Conservation (phyloP, 1,139 yeast genomes). For the Taphrina pruni region DNA sequence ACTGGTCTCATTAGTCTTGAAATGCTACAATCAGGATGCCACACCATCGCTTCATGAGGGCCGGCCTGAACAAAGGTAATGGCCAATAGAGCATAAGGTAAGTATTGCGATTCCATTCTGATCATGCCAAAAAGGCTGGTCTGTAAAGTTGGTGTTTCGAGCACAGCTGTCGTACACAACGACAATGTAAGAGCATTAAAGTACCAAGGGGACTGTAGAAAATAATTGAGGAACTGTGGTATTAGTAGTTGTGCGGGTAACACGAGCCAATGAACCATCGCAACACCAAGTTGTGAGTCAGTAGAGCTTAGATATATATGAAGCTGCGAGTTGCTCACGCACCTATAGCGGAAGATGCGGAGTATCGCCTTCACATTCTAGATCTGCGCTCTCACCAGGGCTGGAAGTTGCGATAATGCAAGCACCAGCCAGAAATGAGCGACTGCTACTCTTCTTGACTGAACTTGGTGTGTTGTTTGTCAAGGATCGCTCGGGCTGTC, state of each 20-base stretch:
- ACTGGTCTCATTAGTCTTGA: background rate
- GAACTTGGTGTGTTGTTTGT: no score
- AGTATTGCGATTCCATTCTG: conserved; percentile 50
- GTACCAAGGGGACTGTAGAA: conserved; percentile 16
- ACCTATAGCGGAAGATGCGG: conserved; percentile 45
- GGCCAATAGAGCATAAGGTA: conserved; percentile 51
- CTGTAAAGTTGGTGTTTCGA: conserved; percentile 48
- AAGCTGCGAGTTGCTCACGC: conserved; percentile 47
- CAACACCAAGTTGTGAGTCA: conserved; percentile 25
- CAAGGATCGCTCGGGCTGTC: no score
- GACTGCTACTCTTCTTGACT: conserved; percentile 6
- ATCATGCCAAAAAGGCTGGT: conserved; percentile 50
- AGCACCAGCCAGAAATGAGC: conserved; percentile 40
- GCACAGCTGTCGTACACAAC: conserved; percentile 47
- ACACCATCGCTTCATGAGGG: conserved; percentile 33
- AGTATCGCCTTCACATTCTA: conserved; percentile 49
- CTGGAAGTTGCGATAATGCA: conserved; percentile 47
- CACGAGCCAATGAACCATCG: background rate
- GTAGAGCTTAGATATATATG: conserved; percentile 41
- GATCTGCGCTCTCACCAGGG: conserved; percentile 53
- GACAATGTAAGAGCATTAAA: conserved; percentile 44
- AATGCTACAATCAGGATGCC: background rate
- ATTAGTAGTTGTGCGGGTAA: conserved; percentile 12
- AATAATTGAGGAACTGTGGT: conserved; percentile 41
- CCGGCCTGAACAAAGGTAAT: conserved; percentile 50